Conservation (phyloP, 1,284 basidiomycete genomes). For the Irpex sp. region DNA sequence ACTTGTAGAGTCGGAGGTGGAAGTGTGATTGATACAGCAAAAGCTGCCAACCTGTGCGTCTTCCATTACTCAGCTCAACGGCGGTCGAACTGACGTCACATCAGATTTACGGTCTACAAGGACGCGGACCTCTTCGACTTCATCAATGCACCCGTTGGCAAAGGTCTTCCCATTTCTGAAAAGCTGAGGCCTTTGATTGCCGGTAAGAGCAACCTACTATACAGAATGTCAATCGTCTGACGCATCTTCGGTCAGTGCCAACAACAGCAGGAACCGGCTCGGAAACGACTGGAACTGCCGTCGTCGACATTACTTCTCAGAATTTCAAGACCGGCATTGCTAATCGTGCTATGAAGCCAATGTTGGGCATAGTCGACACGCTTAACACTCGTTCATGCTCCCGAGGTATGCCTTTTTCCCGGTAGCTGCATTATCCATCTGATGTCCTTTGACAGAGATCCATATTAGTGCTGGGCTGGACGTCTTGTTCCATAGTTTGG, state of each 20-base stretch:
- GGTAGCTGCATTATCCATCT: no score
- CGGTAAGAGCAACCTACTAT: conserved; percentile 28
- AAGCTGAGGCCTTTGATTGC: conserved; percentile 84
- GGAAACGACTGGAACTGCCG: conserved; percentile 97
- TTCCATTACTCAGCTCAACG: background rate
- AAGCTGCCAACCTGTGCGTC: conserved; percentile 83
- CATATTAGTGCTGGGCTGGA: conserved; percentile 92
- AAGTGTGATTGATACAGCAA: conserved; percentile 93
- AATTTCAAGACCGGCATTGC: conserved; percentile 97
- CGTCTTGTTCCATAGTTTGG: conserved; percentile 91
- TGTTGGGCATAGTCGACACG: conserved; percentile 80
- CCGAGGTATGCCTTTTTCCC: conserved; percentile 19
- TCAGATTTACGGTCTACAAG: conserved; percentile 80
- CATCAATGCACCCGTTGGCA: conserved; percentile 94
- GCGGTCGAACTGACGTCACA: background rate
- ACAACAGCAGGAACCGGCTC: conserved; percentile 98
- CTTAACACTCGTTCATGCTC: conserved; percentile 63
- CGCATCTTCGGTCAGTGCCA: conserved; percentile 48
- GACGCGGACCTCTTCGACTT: conserved; percentile 93
- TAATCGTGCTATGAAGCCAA: conserved; percentile 85
- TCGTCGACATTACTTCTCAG: conserved; percentile 86
- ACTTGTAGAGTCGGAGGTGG: conserved; percentile 80
- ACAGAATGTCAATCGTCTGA: background rate
- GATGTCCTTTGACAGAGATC: conserved; percentile 50
- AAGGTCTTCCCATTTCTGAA: conserved; percentile 80